Evolutionary conservation across 139 green algal genomes (phyloP).

Genomic region (Chlamydomonas applanata): DNA sequence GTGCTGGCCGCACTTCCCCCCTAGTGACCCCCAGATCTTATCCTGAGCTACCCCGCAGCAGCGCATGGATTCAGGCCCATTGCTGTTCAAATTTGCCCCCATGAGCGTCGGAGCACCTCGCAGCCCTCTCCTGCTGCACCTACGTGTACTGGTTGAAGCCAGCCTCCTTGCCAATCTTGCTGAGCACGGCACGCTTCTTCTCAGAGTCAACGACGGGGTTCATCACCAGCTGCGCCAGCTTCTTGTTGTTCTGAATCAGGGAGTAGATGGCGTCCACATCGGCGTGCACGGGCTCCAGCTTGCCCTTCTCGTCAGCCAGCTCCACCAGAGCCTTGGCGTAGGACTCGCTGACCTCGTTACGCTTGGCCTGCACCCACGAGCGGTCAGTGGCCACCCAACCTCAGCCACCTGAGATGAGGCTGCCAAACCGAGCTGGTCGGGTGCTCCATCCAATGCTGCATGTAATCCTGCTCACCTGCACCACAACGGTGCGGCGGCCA

Average conservation of each 20-base stretch:
- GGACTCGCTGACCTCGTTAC: conserved; percentile 54
- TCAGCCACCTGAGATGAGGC: too few relatives aligned
- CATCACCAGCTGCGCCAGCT: conserved; percentile 75
- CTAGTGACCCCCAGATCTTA: too few relatives aligned
- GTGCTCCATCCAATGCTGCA: too few relatives aligned
- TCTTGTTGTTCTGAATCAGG: conserved; percentile 68
- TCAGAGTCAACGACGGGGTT: conserved; percentile 81
- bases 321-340: conserved; percentile 97
- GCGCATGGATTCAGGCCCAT: too few relatives aligned
- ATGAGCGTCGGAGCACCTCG: background rate
- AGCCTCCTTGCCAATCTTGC: conserved; percentile 80
- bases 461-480: too few relatives aligned
- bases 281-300: conserved; percentile 84
- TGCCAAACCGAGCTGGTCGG: too few relatives aligned
- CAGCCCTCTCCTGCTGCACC: background rate
- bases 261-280: conserved; percentile 70
- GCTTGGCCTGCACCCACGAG: background rate
- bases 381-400: too few relatives aligned
- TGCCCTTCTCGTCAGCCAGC: conserved; percentile 77
- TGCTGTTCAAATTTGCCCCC: background rate
- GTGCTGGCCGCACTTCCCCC: too few relatives aligned
- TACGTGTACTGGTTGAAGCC: conserved; percentile 46
- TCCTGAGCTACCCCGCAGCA: too few relatives aligned
- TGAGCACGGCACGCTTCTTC: conserved; percentile 91
- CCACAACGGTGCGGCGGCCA: too few relatives aligned